These are phyloP conservation scores for Fusarium succisae DNA, from an alignment of 2,329 filamentous ascomycete genomes.

Conservation along the genomic window DNA sequence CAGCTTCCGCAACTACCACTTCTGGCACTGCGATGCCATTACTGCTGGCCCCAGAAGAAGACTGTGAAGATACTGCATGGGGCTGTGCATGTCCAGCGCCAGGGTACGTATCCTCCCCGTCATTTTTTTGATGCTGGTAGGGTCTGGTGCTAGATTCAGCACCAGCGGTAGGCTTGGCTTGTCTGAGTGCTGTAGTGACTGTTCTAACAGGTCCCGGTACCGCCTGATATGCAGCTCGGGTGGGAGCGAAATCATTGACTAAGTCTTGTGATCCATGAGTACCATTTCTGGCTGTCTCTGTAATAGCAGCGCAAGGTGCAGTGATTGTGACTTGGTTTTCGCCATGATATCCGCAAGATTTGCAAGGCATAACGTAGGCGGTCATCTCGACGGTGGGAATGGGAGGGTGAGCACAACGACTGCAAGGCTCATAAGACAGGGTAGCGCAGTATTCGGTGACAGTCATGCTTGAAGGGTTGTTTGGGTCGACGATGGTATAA, in stretches of 20 bases:
- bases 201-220: neutral
- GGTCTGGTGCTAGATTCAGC: rapidly evolving
- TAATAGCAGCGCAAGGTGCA: rapidly evolving
- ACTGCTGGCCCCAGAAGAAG: rapidly evolving
- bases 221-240: neutral
- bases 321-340: neutral
- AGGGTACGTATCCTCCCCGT: rapidly evolving
- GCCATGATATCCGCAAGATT: neutral
- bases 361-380: neutral
- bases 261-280: neutral
- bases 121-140: rapidly evolving
- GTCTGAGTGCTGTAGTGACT: neutral
- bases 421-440: neutral
- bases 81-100: rapidly evolving
- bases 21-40: neutral
- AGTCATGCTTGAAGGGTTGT: neutral
- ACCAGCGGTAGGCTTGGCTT: neutral
- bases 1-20: neutral
- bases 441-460: neutral
- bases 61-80: neutral
- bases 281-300: neutral
- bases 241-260: rapidly evolving
- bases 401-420: neutral
- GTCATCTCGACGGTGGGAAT: neutral
- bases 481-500: neutral